Evolutionary conservation across 768 basidiomycete species (phyloP).

Genomic region (Scleroderma citrinum): DNA sequence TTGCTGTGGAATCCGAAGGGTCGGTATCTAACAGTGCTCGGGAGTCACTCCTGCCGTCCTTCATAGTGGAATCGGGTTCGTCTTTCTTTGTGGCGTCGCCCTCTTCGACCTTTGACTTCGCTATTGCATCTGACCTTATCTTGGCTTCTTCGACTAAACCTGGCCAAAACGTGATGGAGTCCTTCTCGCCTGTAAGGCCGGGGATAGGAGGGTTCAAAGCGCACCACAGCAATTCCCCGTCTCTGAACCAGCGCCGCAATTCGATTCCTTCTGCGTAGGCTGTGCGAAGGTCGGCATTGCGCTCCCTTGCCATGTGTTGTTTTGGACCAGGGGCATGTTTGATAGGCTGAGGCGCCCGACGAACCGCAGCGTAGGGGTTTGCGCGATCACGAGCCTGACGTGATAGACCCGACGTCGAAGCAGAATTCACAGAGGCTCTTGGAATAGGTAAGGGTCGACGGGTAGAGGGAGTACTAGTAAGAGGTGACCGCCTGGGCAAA

Average conservation of each 20-base stretch:
- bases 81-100: not conserved
- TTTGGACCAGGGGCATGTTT: conserved; percentile 35
- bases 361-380: conserved; percentile 38
- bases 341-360: conserved; percentile 31
- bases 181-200: conserved; percentile 31
- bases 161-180: conserved; percentile 68
- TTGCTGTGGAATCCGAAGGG: not conserved
- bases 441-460: conserved; percentile 10
- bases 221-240: conserved; percentile 70
- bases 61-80: not conserved
- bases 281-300: conserved; percentile 59
- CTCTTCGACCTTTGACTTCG: conserved; percentile 12
- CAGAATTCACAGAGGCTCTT: conserved; percentile 16
- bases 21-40: conserved; percentile 6
- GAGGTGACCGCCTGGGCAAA: conserved; percentile 29
- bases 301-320: conserved; percentile 51
- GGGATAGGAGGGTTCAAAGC: conserved; percentile 46
- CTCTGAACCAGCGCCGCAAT: conserved; percentile 56
- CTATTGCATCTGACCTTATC: conserved; percentile 41
- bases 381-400: conserved; percentile 18
- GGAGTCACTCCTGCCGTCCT: conserved; percentile 6
- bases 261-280: conserved; percentile 42
- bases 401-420: conserved; percentile 3
- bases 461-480: conserved; percentile 24
- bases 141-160: conserved; percentile 56